These are phyloP conservation scores for Cochlearia excelsa DNA, from an alignment of 345 rosid genomes.

Conservation along the genomic window DNA sequence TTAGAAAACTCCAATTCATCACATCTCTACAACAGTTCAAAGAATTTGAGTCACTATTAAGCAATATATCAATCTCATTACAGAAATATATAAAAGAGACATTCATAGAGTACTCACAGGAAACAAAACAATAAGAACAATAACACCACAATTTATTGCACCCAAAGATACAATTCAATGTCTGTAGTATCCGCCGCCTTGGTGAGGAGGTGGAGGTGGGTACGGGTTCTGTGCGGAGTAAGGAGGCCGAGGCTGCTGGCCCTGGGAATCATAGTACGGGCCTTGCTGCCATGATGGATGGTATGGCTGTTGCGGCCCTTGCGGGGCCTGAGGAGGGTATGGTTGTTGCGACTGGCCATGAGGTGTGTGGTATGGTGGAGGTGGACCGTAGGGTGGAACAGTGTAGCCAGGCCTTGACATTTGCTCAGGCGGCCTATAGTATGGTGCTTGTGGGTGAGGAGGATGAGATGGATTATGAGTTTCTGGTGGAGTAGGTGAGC, in stretches of 20 bases:
- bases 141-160: constrained; percentile 21
- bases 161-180: constrained; percentile 36
- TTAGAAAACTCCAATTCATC: constrained; percentile 14
- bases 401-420: constrained; percentile 52
- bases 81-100: constrained; percentile 21
- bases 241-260: constrained; percentile 89
- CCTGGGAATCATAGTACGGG: constrained; percentile 72
- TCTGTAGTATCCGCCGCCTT: constrained; percentile 75
- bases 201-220: constrained; percentile 47
- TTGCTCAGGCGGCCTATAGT: constrained; percentile 75
- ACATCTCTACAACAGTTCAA: constrained; percentile 2
- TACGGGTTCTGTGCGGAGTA: constrained; percentile 68
- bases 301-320: constrained; percentile 36
- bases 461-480: constrained; percentile 46
- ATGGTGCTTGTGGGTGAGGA: constrained; percentile 47
- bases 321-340: constrained; percentile 63
- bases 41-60: constrained; percentile 10
- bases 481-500: constrained; percentile 47
- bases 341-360: constrained; percentile 47
- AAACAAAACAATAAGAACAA: not conserved
- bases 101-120: not conserved
- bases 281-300: constrained; percentile 93
- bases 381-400: constrained; percentile 50
- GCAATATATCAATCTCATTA: constrained; percentile 15
- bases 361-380: constrained; percentile 61